Conservation (phyloP, 176 grass and related monocot genomes). For the Oryza coarctata region DNA sequence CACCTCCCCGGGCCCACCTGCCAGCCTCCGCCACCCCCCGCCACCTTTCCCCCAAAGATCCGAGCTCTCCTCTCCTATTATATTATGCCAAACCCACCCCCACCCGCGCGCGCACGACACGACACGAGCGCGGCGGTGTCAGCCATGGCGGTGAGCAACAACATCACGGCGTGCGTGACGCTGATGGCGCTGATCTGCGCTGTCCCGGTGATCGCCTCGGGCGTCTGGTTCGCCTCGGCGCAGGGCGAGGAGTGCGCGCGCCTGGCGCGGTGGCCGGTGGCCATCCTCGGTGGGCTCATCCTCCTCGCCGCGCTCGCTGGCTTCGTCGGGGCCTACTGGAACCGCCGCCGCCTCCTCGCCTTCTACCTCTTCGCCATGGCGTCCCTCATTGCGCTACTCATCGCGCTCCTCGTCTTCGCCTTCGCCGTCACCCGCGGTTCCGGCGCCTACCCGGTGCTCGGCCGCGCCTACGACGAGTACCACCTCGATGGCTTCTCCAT, state of each 20-base stretch:
- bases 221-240: conserved; percentile 82
- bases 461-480: conserved; percentile 78
- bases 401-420: conserved; percentile 74
- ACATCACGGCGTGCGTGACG: conserved; percentile 79
- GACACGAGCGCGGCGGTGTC: too few species aligned
- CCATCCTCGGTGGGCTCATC: conserved; percentile 80
- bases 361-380: conserved; percentile 96
- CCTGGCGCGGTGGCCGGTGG: conserved; percentile 80
- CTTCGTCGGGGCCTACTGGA: conserved; percentile 90
- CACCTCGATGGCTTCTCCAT: conserved; percentile 72
- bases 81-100: conserved; percentile 1
- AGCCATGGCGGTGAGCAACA: conserved; percentile 92
- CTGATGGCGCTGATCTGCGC: conserved; percentile 84
- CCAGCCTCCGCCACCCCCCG: not conserved
- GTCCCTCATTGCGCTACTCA: conserved; percentile 63
- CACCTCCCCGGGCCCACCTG: not conserved
- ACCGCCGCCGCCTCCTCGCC: conserved; percentile 72
- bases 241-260: conserved; percentile 82
- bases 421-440: conserved; percentile 71
- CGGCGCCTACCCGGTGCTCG: conserved; percentile 53
- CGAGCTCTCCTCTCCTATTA: not conserved
- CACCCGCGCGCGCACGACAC: not conserved
- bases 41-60: conserved; percentile 7
- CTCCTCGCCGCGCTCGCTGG: conserved; percentile 77
- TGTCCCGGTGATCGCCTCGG: conserved; percentile 64